These are phyloP conservation scores for Brassica incana DNA, from an alignment of 345 rosid species.

Conservation along the genomic window DNA sequence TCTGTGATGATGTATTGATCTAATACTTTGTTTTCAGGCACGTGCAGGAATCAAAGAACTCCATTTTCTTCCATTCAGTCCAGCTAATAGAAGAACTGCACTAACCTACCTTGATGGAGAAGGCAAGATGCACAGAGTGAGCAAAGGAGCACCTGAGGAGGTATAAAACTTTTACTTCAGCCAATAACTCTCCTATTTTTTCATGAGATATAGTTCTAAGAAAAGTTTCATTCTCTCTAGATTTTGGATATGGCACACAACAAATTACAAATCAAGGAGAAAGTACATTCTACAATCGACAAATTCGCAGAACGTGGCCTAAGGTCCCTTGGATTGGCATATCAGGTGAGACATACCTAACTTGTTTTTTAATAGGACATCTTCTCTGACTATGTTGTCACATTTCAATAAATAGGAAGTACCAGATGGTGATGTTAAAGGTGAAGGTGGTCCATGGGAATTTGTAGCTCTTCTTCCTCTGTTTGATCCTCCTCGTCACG, in stretches of 20 bases:
- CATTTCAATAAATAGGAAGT: conserved; percentile 43
- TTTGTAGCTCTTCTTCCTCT: conserved; percentile 73
- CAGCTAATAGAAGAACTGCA: conserved; percentile 92
- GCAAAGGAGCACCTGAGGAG: conserved; percentile 99
- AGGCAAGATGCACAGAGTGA: conserved; percentile 78
- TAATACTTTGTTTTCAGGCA: conserved; percentile 47
- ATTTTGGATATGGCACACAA: conserved; percentile 58
- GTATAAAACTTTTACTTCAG: conserved; percentile 29
- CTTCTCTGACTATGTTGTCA: no score
- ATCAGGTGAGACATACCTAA: conserved; percentile 44
- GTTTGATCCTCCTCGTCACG: conserved; percentile 64
- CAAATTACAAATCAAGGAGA: conserved; percentile 48
- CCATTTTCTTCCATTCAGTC: conserved; percentile 94
- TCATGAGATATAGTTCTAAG: neutral
- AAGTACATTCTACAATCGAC: conserved; percentile 49
- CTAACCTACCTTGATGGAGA: conserved; percentile 66
- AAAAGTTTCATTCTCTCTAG: conserved; percentile 17
- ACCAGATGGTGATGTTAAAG: conserved; percentile 54
- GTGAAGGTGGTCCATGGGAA: conserved; percentile 70
- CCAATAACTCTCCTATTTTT: neutral
- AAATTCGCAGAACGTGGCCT: conserved; percentile 67
- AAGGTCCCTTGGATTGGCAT: conserved; percentile 62
- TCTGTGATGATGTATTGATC: conserved; percentile 1
- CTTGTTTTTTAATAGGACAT: neutral
- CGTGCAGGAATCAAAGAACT: conserved; percentile 82